A percentile compares a stretch with the other conserved stretches of the same genome.
Evolutionary conservation across 345 rosid species (phyloP).

Genomic region (Citropsis articulata): DNA sequence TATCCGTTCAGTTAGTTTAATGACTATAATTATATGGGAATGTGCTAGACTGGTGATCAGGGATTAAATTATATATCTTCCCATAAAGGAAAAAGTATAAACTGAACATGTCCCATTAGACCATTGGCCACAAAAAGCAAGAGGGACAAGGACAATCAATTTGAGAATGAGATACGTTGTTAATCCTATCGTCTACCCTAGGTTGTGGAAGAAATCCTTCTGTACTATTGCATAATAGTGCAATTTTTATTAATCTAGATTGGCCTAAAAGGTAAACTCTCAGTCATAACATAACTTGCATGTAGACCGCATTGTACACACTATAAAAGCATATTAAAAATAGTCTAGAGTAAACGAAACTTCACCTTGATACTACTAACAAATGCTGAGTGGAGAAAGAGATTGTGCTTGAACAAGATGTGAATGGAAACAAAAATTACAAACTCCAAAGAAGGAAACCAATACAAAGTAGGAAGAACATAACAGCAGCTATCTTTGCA

Average conservation of each 20-base stretch:
- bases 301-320: not conserved
- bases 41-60: too few relatives aligned
- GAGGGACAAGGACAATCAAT: not conserved
- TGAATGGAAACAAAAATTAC: not conserved
- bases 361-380: constrained; percentile 70
- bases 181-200: not conserved
- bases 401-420: constrained; percentile 62
- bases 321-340: not conserved
- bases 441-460: constrained; percentile 1
- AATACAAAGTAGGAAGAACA: not conserved
- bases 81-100: not conserved
- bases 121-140: not conserved
- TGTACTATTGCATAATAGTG: not conserved
- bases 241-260: not conserved
- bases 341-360: not conserved
- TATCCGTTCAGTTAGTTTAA: not conserved
- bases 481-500: too few relatives aligned
- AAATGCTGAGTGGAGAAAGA: constrained; percentile 89
- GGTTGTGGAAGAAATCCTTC: not conserved
- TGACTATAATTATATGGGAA: too few relatives aligned
- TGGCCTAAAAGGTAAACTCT: not conserved
- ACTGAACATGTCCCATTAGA: not conserved
- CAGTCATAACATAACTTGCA: not conserved
- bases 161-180: not conserved
- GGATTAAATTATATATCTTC: not conserved